Evolutionary conservation across 495 filamentous ascomycete genomes (phyloP), one percentile per base, ranked within the genome.

Genomic region (Lophiostoma macrostomum): DNA sequence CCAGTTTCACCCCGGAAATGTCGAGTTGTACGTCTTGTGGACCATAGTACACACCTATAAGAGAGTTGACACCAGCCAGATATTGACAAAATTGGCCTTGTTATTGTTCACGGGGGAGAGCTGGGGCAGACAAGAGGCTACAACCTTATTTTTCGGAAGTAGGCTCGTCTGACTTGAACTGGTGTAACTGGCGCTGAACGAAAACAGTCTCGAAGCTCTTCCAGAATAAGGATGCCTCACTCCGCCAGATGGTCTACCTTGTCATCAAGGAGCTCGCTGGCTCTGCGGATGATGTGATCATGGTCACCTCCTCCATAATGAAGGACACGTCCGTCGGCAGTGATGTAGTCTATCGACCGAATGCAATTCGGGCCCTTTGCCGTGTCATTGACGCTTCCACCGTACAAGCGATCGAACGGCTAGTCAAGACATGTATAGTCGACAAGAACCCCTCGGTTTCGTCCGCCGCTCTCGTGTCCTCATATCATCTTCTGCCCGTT

Each of bases 371-470:
- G 51, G 91, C 93, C 34, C 77, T 99, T 55, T 96, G 90, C 74
- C 84, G 93, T 56, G 95, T 99, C 64, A 97, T 97, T 64, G 93
- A 99, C 79, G 94, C 83, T 31, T 90, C 88, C n/a, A 98, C 91
- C 8, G 93, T 96, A 12, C 91, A 96, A 78, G 91, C 89, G 46
- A 97, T 99, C 63, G 93, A 99, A 70, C 87, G 93, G 70, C 83
- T 95, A 37, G 93, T 99, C 76, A 99, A 99, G 75, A 99, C 93
- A 22, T 94, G 93, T 41, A 97, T 99, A 68, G 94, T 97, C 65
- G 93, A 99, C 78, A 97, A 96, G 77, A 96, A 88, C 55, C 93
- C 94, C 24, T 96, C 93, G 13, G 94, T 99, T 38, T 95, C 93
- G 41, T 97, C 93, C 19, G 93, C 93, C 19, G 93, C 93, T 43